These are phyloP conservation scores for Fragaria vesca DNA, from an alignment of 306 rosid genomes.

Conservation along the genomic window DNA sequence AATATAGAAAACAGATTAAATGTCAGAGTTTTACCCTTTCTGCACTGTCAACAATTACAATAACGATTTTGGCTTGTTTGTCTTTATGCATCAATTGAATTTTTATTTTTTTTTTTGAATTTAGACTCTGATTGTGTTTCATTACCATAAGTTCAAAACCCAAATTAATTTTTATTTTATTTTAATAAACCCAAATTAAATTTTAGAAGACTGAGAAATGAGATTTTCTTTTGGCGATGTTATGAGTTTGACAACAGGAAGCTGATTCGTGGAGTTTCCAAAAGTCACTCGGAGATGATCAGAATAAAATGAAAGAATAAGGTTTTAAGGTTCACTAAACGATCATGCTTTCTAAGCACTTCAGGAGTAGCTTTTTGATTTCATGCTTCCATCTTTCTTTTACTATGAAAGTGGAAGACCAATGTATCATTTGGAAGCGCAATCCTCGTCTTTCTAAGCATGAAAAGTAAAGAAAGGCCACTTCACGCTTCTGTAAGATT, in stretches of 20 bases:
- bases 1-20: not conserved
- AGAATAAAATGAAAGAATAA: not conserved
- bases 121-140: too few species aligned
- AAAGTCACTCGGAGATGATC: not conserved
- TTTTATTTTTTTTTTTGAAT: too few species aligned
- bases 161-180: too few species aligned
- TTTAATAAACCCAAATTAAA: too few species aligned
- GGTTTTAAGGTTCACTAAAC: not conserved
- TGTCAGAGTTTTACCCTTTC: not conserved
- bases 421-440: not conserved
- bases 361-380: not conserved
- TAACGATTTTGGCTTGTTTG: not conserved
- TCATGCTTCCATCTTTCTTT: not conserved
- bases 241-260: not conserved
- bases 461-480: not conserved
- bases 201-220: not conserved
- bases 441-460: not conserved
- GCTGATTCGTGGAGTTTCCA: not conserved
- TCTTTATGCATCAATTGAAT: too few species aligned
- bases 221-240: too few species aligned
- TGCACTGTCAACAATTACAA: not conserved
- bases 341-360: not conserved
- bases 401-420: not conserved
- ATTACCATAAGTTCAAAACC: too few species aligned
- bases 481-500: not conserved